Evolutionary conservation across 2,329 filamentous ascomycete species (phyloP).

Genomic region (Chrysoporthe cubensis): DNA sequence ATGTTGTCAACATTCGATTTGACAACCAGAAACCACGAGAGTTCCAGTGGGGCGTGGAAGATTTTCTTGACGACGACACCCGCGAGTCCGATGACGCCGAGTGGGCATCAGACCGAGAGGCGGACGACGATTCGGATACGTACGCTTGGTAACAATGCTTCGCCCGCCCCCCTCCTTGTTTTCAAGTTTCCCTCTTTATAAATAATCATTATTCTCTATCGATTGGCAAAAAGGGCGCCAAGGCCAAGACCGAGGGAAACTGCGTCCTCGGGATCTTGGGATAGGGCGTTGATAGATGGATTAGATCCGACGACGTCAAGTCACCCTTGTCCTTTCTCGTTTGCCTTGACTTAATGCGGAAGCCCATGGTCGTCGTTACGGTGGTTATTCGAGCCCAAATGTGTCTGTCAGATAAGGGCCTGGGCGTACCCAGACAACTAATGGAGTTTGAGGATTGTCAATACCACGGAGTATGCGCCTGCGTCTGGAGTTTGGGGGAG

Average conservation of each 20-base stretch:
- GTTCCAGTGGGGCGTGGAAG: conserved; percentile 69
- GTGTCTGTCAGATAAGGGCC: not conserved
- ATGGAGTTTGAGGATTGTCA: conserved; percentile 1
- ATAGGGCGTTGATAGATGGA: conserved; percentile 21
- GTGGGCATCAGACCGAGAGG: conserved; percentile 51
- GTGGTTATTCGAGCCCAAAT: not conserved
- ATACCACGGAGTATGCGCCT: not conserved
- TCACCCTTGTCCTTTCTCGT: not conserved
- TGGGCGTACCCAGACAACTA: not conserved
- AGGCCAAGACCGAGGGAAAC: not conserved
- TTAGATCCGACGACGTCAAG: conserved; percentile 22
- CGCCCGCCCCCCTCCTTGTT: too few relatives aligned
- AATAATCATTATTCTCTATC: not conserved
- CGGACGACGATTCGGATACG: conserved; percentile 62
- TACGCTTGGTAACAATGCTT: conserved; percentile 24
- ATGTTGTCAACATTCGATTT: conserved; percentile 71
- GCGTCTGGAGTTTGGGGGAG: not conserved
- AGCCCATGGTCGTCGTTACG: not conserved
- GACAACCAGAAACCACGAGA: conserved; percentile 77
- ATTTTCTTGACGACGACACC: conserved; percentile 65
- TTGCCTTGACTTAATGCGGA: not conserved
- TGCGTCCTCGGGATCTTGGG: not conserved
- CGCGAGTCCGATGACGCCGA: conserved; percentile 61
- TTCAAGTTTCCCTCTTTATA: too few relatives aligned
- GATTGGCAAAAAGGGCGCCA: not conserved